These are phyloP conservation scores for Asterophora lycoperdoides DNA, from an alignment of 768 basidiomycete genomes.

Conservation along the genomic window DNA sequence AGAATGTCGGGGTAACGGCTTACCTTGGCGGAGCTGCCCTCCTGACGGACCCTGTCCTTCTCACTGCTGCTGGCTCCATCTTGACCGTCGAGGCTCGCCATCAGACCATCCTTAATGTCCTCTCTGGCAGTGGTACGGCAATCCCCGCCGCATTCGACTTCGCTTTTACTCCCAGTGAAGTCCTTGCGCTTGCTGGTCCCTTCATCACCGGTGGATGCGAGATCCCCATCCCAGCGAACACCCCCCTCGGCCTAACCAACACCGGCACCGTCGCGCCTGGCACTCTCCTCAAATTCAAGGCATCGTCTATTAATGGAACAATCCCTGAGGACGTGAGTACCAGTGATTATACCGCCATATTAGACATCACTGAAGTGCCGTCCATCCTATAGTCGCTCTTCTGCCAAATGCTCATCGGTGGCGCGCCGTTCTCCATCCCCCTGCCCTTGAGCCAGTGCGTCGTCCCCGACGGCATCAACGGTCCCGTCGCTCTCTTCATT, in stretches of 20 bases:
- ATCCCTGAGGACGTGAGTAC: slow-evolving; percentile 37
- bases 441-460: slow-evolving; percentile 58
- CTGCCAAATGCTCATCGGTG: slow-evolving; percentile 78
- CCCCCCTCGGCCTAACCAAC: slow-evolving; percentile 59
- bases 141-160: slow-evolving; percentile 74
- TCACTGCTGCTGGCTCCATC: slow-evolving; percentile 69
- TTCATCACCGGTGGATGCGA: slow-evolving; percentile 69
- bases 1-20: slow-evolving; percentile 70
- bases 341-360: neutral
- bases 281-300: slow-evolving; percentile 58
- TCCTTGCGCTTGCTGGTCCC: slow-evolving; percentile 61
- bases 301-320: slow-evolving; percentile 49
- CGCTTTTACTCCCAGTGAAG: slow-evolving; percentile 61
- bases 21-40: slow-evolving; percentile 73
- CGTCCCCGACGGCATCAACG: slow-evolving; percentile 65
- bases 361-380: neutral
- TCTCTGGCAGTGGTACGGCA: slow-evolving; percentile 51
- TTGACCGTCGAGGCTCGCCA: slow-evolving; percentile 82
- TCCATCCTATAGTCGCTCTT: slow-evolving; percentile 40
- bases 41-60: slow-evolving; percentile 53
- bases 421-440: slow-evolving; percentile 47
- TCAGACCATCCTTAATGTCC: slow-evolving; percentile 69
- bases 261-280: slow-evolving; percentile 52
- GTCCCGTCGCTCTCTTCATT: slow-evolving; percentile 71
- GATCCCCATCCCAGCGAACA: slow-evolving; percentile 57